These are phyloP conservation scores for Ophiostoma australiae DNA, from an alignment of 2,329 filamentous ascomycete species.

Conservation along the genomic window DNA sequence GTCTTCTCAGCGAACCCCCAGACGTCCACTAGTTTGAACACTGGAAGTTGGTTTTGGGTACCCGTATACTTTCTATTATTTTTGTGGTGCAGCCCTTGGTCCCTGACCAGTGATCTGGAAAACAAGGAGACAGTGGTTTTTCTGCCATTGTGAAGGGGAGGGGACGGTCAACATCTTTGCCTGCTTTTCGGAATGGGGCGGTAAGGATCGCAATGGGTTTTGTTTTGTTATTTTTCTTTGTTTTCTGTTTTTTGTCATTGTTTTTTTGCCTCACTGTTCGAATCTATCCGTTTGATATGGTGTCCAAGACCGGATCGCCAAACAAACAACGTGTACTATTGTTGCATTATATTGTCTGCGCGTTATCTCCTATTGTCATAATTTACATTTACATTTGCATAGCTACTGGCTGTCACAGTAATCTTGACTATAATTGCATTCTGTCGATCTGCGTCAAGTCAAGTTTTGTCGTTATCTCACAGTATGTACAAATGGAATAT, in stretches of 20 bases:
- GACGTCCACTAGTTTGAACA: neutral
- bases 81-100: slow-evolving; percentile 13
- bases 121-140: slow-evolving; percentile 3
- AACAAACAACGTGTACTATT: slow-evolving; percentile 48
- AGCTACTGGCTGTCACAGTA: neutral
- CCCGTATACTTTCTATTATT: slow-evolving; percentile 22
- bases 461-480: too few relatives aligned
- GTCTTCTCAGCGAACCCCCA: slow-evolving; percentile 1
- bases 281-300: slow-evolving; percentile 23
- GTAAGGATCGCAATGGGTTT: slow-evolving; percentile 26
- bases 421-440: too few relatives aligned
- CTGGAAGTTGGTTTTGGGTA: slow-evolving; percentile 16
- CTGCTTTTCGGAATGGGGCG: slow-evolving; percentile 20
- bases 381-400: slow-evolving; percentile 13
- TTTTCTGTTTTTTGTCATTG: neutral
- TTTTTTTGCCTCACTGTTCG: slow-evolving; percentile 21
- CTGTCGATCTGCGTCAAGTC: too few relatives aligned
- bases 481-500: neutral
- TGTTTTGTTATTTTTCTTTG: slow-evolving; percentile 9
- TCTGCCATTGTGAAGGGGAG: slow-evolving; percentile 7
- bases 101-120: slow-evolving; percentile 3
- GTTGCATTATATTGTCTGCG: slow-evolving; percentile 37
- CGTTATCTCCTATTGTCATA: slow-evolving; percentile 20
- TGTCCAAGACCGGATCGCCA: slow-evolving; percentile 19
- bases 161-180: slow-evolving; percentile 4